Base-by-base conservation (phyloP, 345 rosid genomes). In the Viola odorata region DNA sequence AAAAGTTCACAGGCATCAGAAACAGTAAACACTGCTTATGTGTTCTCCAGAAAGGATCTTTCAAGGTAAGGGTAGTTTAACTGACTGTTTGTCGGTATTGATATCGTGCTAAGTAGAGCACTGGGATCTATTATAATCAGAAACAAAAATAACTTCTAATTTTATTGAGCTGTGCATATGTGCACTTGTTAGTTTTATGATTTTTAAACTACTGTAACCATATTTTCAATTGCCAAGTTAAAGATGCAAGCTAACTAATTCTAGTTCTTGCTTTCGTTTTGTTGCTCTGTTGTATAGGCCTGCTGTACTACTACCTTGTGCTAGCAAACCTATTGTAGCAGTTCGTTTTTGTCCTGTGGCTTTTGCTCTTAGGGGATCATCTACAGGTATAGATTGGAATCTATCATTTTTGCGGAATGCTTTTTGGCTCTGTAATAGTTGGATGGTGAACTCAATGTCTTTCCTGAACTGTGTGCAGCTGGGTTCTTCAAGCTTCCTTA, bases 401-500 rank as follows among this genome's bases (percentile, higher is more conserved):
- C 7, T 53, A n/a, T 56, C 5, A 32, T 39, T 61, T 56, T 37
- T 39, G 42, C 5, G 13, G 39, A 63, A 52, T 47, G n/a, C 36
- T 23, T 37, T 15, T 38, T 37, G 17, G 49, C 38, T 50, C 32
- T 8, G 52, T 38, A 23, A 47, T 13, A 58, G 13, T 37, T 67
- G 37, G 37, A 17, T 41, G 5, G 32, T 41, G 61, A 62, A 61
- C 67, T 58, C 12, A 54, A 7, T 45, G 5, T 54, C 49, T 57
- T 37, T 53, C 36, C 55, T 69, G 63, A 60, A 60, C 32, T 1
- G 44, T 55, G 11, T 76, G 85, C 88, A 89, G 95, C 69, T 58
- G 81, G 88, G 47, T 76, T 86, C 66, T 94, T 90, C 85, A 88
- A 94, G 82, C 96, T 90, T 65, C 96, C 97, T 69, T 73, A 90